These are phyloP conservation scores for Trametes gibbosa DNA, from an alignment of 768 basidiomycete species.

Conservation along the genomic window DNA sequence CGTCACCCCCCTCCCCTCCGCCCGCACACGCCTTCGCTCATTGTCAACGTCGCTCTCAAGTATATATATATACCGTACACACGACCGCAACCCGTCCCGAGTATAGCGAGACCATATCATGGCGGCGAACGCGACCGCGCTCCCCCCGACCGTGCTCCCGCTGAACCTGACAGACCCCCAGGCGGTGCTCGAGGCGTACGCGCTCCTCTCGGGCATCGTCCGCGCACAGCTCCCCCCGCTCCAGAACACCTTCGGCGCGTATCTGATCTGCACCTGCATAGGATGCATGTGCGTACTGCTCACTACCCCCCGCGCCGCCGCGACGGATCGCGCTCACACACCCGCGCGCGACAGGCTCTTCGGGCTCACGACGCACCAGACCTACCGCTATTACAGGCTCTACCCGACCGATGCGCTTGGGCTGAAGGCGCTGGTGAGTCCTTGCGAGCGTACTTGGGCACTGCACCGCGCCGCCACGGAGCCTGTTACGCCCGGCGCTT, in stretches of 20 bases:
- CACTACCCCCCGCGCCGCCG: background rate
- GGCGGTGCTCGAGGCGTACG: background rate
- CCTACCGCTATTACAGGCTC: slow-evolving; percentile 2
- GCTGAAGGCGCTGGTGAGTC: background rate
- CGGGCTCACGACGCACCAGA: slow-evolving; percentile 5
- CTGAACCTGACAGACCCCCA: background rate
- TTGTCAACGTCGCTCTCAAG: background rate
- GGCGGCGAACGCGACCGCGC: background rate
- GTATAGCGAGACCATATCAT: too few relatives aligned
- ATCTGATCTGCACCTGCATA: slow-evolving; percentile 7
- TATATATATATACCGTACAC: too few relatives aligned
- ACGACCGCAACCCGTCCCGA: too few relatives aligned
- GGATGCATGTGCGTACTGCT: slow-evolving; percentile 4
- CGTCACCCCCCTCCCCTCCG: background rate
- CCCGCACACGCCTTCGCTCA: background rate
- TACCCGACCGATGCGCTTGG: background rate
- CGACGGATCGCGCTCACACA: too few relatives aligned
- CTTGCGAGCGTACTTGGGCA: too few relatives aligned
- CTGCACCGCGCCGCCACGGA: too few relatives aligned
- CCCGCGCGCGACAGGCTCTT: background rate
- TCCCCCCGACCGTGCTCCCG: background rate
- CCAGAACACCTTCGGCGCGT: slow-evolving; percentile 6
- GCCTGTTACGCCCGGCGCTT: background rate
- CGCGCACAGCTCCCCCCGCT: slow-evolving; percentile 1
- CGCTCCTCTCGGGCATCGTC: background rate